Evolutionary conservation across 306 rosid genomes (phyloP).

Genomic region (Abrus pulchellus): DNA sequence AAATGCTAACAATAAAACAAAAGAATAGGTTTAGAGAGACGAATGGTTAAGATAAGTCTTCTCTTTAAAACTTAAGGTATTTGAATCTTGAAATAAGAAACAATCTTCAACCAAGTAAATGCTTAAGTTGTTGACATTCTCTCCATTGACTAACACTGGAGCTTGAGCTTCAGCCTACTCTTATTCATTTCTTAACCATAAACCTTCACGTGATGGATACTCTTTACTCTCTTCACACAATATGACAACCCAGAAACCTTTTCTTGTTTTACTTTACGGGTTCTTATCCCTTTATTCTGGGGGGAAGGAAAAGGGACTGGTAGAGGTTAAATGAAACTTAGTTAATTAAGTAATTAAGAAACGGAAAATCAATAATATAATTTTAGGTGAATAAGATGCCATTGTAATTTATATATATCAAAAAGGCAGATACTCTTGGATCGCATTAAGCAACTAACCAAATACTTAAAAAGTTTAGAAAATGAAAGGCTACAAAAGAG

Average conservation of each 20-base stretch:
- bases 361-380: background rate
- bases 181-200: background rate
- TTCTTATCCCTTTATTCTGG: background rate
- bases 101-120: background rate
- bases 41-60: background rate
- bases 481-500: background rate
- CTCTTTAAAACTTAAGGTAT: background rate
- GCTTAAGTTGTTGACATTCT: background rate
- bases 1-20: background rate
- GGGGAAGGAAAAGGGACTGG: background rate
- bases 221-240: background rate
- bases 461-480: background rate
- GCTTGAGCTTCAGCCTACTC: background rate
- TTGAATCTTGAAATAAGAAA: background rate
- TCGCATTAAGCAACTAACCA: constrained; percentile 25
- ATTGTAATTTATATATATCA: background rate
- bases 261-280: background rate
- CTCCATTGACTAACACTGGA: background rate
- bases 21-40: background rate
- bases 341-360: background rate
- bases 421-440: background rate
- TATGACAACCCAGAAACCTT: constrained; percentile 2
- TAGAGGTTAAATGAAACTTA: background rate
- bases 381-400: background rate
- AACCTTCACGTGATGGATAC: constrained; percentile 1